Evolutionary conservation across 768 basidiomycete species (phyloP), one percentile per base, ranked within the genome.

Genomic region (Crucibulum laeve): DNA sequence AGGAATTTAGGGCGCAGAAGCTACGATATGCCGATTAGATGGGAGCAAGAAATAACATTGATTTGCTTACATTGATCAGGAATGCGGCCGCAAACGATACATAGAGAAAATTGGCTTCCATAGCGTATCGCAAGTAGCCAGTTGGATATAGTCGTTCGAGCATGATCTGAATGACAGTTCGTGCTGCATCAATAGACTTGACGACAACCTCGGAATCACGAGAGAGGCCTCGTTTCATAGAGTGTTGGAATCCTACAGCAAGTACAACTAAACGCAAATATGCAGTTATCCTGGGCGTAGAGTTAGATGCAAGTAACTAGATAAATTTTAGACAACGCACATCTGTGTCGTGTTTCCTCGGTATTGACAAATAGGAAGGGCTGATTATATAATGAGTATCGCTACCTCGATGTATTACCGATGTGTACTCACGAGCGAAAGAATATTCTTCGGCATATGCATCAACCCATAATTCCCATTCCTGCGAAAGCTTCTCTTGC

Each of bases 51-150:
- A 41, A 5, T n/a, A 19, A 28, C 11, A n/a, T 43, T 25, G 15
- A 41, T 18, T 6, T 28, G 49, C 73, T 50, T 52, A 82, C 80
- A 59, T 82, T 80, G 40, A 82, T 64, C 18, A 84, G 61, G 52
- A 80, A 80, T 2, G 79, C 79, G 2, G 78, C 70, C 6, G 79
- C 79, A 51, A 80, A 84, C 4, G 80, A 70, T 8, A 78, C 68
- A 45, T 70, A 74, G 10, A 76, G 60, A 45, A 74, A 75, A 47
- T 70, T 64, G 13, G 74, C 67, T 41, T 71, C 78, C 63, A 82
- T 73, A 3, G 78, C 79, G 52, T 69, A 79, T 8, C 76, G 72
- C 19, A 82, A 61, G 49, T 71, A 71, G 1, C 76, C 77, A 3
- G 76, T 77, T 1, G 77, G 77, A 43, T 71, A 73, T 10, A 81